A percentile compares a stretch with the other conserved stretches of the same genome.
phyloP scores from a whole-genome alignment of 2,329 filamentous ascomycete genomes.

The Phialophora tarda region DNA sequence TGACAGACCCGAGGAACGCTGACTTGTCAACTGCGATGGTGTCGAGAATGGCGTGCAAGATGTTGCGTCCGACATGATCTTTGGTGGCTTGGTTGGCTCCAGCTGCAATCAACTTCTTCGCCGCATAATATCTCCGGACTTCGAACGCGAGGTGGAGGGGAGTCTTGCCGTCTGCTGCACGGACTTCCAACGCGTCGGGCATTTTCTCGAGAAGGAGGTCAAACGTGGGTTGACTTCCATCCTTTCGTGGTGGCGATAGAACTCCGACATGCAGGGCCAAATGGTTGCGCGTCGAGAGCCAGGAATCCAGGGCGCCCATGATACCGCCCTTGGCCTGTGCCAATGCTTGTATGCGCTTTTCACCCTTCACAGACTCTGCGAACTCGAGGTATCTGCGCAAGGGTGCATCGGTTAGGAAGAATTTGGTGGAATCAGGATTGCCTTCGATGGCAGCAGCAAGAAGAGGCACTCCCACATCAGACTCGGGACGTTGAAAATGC shows the following conservation, averaged over 20 bases:
- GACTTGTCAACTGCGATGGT: constrained; percentile 43
- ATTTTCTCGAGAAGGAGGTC: constrained; percentile 68
- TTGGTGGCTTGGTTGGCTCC: constrained; percentile 73
- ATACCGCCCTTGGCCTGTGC: constrained; percentile 66
- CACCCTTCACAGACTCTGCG: constrained; percentile 64
- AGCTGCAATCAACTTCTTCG: constrained; percentile 66
- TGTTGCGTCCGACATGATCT: constrained; percentile 67
- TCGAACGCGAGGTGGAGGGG: constrained; percentile 72
- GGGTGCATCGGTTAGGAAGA: constrained; percentile 76
- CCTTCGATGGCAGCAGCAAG: constrained; percentile 47
- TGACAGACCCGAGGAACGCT: constrained; percentile 59
- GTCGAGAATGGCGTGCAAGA: constrained; percentile 66
- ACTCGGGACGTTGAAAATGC: constrained; percentile 44
- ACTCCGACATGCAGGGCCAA: constrained; percentile 71
- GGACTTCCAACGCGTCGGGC: constrained; percentile 68
- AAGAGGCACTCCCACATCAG: constrained; percentile 43
- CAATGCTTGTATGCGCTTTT: constrained; percentile 67
- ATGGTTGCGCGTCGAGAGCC: constrained; percentile 57
- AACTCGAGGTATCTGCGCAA: constrained; percentile 72
- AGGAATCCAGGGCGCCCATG: constrained; percentile 64
- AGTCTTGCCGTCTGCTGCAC: constrained; percentile 58
- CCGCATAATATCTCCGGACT: constrained; percentile 60
- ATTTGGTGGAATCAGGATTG: constrained; percentile 72
- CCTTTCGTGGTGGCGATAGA: constrained; percentile 48
- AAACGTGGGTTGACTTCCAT: constrained; percentile 61